A percentile compares a stretch with the other conserved stretches of the same genome.
phyloP scores from a whole-genome alignment of 352 stramenopile species.

The Globisporangium solare region DNA sequence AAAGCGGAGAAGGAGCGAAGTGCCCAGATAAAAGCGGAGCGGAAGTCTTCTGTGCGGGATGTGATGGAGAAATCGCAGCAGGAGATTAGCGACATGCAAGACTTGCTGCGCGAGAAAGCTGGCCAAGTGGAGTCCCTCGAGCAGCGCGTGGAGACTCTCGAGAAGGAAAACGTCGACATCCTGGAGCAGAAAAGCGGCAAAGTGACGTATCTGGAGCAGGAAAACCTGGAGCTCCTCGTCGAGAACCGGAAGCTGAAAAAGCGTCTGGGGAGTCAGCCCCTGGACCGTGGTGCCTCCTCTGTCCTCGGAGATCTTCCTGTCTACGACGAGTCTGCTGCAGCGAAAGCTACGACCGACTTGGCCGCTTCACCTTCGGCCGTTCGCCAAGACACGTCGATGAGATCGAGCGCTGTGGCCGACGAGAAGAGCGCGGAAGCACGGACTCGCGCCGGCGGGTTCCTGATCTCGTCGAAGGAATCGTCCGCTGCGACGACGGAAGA shows the following conservation, averaged over 20 bases:
- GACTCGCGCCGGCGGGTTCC: slow-evolving; percentile 21
- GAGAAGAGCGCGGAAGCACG: not conserved
- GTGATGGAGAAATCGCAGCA: slow-evolving; percentile 47
- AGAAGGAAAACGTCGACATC: slow-evolving; percentile 21
- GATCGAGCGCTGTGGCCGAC: not conserved
- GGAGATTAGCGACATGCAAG: slow-evolving; percentile 48
- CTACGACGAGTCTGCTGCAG: slow-evolving; percentile 24
- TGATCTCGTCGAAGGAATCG: slow-evolving; percentile 27
- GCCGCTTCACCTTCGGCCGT: not conserved
- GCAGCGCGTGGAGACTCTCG: slow-evolving; percentile 21
- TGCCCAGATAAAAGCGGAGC: slow-evolving; percentile 21
- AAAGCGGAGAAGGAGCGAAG: slow-evolving; percentile 30
- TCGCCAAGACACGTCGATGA: slow-evolving; percentile 1
- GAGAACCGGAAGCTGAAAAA: slow-evolving; percentile 58
- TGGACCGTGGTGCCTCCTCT: not conserved
- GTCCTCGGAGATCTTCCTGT: slow-evolving; percentile 15
- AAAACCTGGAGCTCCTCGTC: slow-evolving; percentile 61
- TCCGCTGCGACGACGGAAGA: slow-evolving; percentile 18
- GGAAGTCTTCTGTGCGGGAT: slow-evolving; percentile 24
- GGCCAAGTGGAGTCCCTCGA: slow-evolving; percentile 38
- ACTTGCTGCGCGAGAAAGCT: slow-evolving; percentile 41
- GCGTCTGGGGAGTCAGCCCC: slow-evolving; percentile 21
- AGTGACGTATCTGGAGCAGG: slow-evolving; percentile 58
- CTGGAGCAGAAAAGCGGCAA: slow-evolving; percentile 32
- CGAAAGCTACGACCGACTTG: slow-evolving; percentile 12